A percentile compares a stretch with the other conserved stretches of the same genome.
These are phyloP conservation scores for Beta corolliflora DNA, from an alignment of 179 eudicot genomes.

Conservation along the genomic window DNA sequence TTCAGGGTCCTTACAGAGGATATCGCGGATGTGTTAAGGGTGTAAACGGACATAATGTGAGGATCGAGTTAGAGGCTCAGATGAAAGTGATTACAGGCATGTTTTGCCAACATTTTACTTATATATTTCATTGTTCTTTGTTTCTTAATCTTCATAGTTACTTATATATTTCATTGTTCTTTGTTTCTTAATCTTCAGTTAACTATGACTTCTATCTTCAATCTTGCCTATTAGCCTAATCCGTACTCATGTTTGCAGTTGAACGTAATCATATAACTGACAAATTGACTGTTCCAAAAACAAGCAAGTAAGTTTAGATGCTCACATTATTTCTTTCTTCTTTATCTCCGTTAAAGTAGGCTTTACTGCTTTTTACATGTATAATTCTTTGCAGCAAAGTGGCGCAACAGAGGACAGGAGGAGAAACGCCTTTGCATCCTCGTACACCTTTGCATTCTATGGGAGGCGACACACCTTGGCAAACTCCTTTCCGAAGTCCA, in stretches of 20 bases:
- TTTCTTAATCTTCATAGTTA: too few relatives aligned
- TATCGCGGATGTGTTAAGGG: conserved; percentile 71
- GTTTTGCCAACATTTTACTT: conserved; percentile 23
- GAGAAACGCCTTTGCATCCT: conserved; percentile 79
- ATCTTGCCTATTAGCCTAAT: background rate
- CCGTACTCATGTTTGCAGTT: conserved; percentile 42
- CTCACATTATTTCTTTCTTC: background rate
- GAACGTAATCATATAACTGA: conserved; percentile 64
- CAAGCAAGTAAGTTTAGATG: conserved; percentile 40
- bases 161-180: too few relatives aligned
- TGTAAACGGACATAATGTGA: conserved; percentile 59
- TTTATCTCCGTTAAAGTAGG: background rate
- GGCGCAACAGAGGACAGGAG: conserved; percentile 50
- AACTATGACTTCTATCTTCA: background rate
- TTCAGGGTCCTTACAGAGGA: conserved; percentile 71
- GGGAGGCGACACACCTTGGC: conserved; percentile 71
- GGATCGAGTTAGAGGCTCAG: conserved; percentile 74
- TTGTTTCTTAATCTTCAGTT: too few relatives aligned
- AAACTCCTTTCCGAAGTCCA: conserved; percentile 41
- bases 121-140: too few relatives aligned
- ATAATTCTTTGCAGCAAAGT: conserved; percentile 39
- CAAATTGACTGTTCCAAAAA: conserved; percentile 48
- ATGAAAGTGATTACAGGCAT: conserved; percentile 76
- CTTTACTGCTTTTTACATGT: background rate
- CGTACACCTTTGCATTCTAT: conserved; percentile 75